Evolutionary conservation across 208 protist species (phyloP).

Genomic region (Leptomonas pyrrhocoris): DNA sequence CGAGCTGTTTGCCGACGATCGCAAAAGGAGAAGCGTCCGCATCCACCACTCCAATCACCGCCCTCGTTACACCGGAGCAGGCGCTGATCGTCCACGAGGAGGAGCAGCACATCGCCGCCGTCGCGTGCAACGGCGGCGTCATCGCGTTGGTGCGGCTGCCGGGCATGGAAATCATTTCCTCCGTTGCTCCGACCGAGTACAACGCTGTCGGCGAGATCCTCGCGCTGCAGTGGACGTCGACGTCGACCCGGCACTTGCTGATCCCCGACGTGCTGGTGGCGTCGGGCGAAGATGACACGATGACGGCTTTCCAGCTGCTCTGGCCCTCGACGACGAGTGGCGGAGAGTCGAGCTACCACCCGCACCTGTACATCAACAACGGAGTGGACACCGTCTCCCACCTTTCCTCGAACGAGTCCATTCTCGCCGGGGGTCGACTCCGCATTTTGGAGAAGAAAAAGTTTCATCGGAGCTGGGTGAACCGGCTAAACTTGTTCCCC

Average conservation of each 20-base stretch:
- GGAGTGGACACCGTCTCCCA: slow-evolving; percentile 21
- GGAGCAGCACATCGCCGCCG: slow-evolving; percentile 60
- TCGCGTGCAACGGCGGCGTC: slow-evolving; percentile 65
- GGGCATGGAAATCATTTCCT: slow-evolving; percentile 52
- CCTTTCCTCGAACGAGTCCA: slow-evolving; percentile 27
- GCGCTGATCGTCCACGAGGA: slow-evolving; percentile 56
- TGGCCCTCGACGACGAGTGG: slow-evolving; percentile 18
- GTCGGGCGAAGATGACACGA: slow-evolving; percentile 79
- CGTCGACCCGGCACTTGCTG: slow-evolving; percentile 33
- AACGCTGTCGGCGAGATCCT: slow-evolving; percentile 74
- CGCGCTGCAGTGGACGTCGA: slow-evolving; percentile 66
- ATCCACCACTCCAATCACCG: slow-evolving; percentile 5
- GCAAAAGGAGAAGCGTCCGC: background rate
- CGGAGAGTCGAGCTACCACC: slow-evolving; percentile 6
- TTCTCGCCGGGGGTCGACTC: slow-evolving; percentile 30
- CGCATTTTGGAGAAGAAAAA: slow-evolving; percentile 56
- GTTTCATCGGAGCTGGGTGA: slow-evolving; percentile 85
- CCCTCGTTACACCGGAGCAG: slow-evolving; percentile 40
- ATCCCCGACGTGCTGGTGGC: slow-evolving; percentile 71
- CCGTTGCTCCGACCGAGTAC: slow-evolving; percentile 56
- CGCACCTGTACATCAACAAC: slow-evolving; percentile 17
- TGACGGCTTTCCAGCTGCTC: slow-evolving; percentile 71
- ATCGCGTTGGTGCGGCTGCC: slow-evolving; percentile 66
- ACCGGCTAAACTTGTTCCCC: slow-evolving; percentile 48
- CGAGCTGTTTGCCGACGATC: slow-evolving; percentile 27